A percentile compares a stretch with the other conserved stretches of the same genome.
Evolutionary conservation across 2,329 filamentous ascomycete species (phyloP).

Genomic region (Neofusicoccum cordaticola): DNA sequence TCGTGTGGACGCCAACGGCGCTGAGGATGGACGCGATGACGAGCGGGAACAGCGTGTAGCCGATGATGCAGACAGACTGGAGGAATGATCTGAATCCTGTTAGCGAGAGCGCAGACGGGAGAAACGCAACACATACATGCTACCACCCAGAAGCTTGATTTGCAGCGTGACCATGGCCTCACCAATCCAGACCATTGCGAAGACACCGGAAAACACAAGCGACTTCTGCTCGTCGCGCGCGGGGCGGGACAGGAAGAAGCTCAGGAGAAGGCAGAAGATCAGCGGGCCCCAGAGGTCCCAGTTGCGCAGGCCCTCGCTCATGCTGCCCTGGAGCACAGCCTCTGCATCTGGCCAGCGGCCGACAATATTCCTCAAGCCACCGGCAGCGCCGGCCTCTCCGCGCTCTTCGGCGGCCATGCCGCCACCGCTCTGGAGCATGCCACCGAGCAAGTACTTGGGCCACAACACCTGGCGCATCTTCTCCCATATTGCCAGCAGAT

Average conservation of each 20-base stretch:
- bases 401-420: conserved; percentile 57
- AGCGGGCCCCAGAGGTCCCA: conserved; percentile 98
- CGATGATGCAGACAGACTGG: conserved; percentile 96
- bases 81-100: conserved; percentile 77
- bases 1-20: conserved; percentile 72
- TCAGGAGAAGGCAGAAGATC: conserved; percentile 87
- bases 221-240: conserved; percentile 78
- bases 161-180: conserved; percentile 96
- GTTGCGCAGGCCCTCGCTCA: conserved; percentile 87
- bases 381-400: conserved; percentile 47
- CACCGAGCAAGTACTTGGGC: conserved; percentile 84
- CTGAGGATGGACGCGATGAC: conserved; percentile 90
- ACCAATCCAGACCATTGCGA: conserved; percentile 94
- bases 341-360: conserved; percentile 68
- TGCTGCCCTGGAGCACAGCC: conserved; percentile 63
- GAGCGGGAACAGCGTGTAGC: conserved; percentile 94
- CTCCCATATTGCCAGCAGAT: conserved; percentile 90
- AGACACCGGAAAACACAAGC: conserved; percentile 90
- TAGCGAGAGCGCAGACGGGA: not conserved
- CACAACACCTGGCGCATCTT: conserved; percentile 98
- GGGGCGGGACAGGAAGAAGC: conserved; percentile 80
- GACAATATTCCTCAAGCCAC: conserved; percentile 53
- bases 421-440: conserved; percentile 58
- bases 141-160: conserved; percentile 93
- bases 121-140: conserved; percentile 72